Conservation (phyloP, 2,329 filamentous ascomycete genomes). For the Sporothrix euskadiensis region DNA sequence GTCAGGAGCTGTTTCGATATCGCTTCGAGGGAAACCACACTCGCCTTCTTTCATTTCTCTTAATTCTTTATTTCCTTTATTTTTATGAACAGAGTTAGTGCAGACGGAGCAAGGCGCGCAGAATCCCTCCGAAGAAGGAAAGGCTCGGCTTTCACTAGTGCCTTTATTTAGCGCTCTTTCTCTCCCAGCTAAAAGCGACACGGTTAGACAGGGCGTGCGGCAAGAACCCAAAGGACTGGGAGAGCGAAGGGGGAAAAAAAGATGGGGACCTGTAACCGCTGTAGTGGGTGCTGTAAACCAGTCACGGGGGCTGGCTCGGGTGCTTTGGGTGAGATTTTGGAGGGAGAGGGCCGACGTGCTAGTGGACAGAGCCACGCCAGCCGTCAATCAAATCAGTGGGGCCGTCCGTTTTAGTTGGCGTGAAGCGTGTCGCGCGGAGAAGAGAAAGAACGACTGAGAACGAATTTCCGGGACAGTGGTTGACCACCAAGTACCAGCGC, state of each 20-base stretch:
- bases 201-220: neutral
- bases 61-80: neutral
- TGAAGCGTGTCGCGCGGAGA: neutral
- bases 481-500: neutral
- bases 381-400: conserved; percentile 1
- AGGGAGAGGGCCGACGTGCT: neutral
- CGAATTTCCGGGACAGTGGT: conserved; percentile 7
- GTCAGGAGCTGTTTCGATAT: neutral
- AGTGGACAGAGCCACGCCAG: neutral
- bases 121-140: conserved; percentile 24
- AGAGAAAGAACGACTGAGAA: neutral
- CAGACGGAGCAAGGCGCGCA: conserved; percentile 19
- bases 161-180: neutral
- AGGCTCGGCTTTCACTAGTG: neutral
- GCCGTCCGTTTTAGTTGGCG: conserved; percentile 3
- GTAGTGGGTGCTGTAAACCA: conserved; percentile 8
- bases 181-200: neutral
- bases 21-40: neutral
- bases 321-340: neutral
- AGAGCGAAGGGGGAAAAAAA: neutral
- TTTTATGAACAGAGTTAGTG: conserved; percentile 7
- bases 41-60: neutral
- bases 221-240: neutral
- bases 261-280: neutral
- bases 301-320: neutral